phyloP scores from a whole-genome alignment of 2,329 filamentous ascomycete genomes.

The Phialocephala subalpina region DNA sequence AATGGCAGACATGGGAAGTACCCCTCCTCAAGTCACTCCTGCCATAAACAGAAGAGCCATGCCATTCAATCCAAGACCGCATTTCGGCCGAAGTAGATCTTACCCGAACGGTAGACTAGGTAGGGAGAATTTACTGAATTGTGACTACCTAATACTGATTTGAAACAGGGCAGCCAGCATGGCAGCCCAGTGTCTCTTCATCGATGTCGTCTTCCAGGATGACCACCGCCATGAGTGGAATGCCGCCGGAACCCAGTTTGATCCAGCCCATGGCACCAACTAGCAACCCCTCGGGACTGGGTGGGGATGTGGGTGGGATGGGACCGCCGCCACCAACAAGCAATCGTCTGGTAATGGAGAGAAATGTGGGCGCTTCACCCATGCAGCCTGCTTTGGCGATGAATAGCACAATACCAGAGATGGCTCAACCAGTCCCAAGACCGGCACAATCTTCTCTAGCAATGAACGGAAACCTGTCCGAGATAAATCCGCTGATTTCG shows the following conservation, averaged over 20 bases:
- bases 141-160: neutral
- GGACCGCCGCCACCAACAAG: conserved; percentile 5
- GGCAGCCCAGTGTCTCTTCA: conserved; percentile 19
- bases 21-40: conserved; percentile 9
- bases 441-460: neutral
- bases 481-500: neutral
- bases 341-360: conserved; percentile 10
- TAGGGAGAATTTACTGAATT: conserved; percentile 8
- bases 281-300: conserved; percentile 6
- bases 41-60: neutral
- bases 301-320: conserved; percentile 4
- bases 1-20: conserved; percentile 6
- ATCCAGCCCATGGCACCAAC: conserved; percentile 11
- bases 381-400: neutral
- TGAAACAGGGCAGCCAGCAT: conserved; percentile 23
- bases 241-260: neutral
- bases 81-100: conserved; percentile 30
- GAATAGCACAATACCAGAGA: neutral
- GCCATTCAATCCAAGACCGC: conserved; percentile 19
- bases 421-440: neutral
- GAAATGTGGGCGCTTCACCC: neutral
- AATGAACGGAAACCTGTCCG: neutral
- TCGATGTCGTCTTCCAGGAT: conserved; percentile 17
- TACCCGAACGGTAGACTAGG: conserved; percentile 26
- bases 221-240: conserved; percentile 5